These are phyloP conservation scores for Saccharomycopsis fodiens DNA, from an alignment of 805 yeast species.

Conservation along the genomic window DNA sequence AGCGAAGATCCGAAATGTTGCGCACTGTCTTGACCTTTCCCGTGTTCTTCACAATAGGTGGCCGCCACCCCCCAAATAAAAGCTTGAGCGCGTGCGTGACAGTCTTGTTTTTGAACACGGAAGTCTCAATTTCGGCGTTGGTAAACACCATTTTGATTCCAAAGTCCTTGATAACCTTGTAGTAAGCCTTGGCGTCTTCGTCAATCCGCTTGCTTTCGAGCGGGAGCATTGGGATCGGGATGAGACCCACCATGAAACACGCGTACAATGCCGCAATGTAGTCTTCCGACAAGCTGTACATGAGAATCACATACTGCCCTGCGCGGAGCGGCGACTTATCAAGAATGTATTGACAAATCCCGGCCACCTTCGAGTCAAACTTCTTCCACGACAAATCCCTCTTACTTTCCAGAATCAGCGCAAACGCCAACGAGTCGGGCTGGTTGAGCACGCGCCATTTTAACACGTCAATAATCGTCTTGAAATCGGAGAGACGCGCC, in stretches of 20 bases:
- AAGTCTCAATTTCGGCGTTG: slow-evolving; percentile 64
- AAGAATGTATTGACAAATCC: slow-evolving; percentile 63
- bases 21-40: slow-evolving; percentile 40
- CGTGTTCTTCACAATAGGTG: slow-evolving; percentile 60
- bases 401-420: slow-evolving; percentile 30
- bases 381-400: slow-evolving; percentile 70
- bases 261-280: slow-evolving; percentile 78
- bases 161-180: slow-evolving; percentile 60
- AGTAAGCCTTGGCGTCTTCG: slow-evolving; percentile 67
- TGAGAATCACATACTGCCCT: slow-evolving; percentile 69
- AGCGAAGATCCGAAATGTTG: slow-evolving; percentile 18
- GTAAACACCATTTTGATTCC: slow-evolving; percentile 66
- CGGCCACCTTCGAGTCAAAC: slow-evolving; percentile 68
- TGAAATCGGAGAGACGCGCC: slow-evolving; percentile 66
- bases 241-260: slow-evolving; percentile 72
- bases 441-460: slow-evolving; percentile 70
- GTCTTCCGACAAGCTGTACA: slow-evolving; percentile 85
- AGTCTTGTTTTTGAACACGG: slow-evolving; percentile 56
- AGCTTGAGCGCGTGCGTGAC: slow-evolving; percentile 52
- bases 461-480: slow-evolving; percentile 61
- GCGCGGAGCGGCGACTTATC: slow-evolving; percentile 56
- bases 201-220: slow-evolving; percentile 56
- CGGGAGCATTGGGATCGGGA: slow-evolving; percentile 72
- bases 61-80: slow-evolving; percentile 26
- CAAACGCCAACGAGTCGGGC: slow-evolving; percentile 75